Conservation (phyloP, 176 grass and related monocot species). For the Triticum dicoccoides region DNA sequence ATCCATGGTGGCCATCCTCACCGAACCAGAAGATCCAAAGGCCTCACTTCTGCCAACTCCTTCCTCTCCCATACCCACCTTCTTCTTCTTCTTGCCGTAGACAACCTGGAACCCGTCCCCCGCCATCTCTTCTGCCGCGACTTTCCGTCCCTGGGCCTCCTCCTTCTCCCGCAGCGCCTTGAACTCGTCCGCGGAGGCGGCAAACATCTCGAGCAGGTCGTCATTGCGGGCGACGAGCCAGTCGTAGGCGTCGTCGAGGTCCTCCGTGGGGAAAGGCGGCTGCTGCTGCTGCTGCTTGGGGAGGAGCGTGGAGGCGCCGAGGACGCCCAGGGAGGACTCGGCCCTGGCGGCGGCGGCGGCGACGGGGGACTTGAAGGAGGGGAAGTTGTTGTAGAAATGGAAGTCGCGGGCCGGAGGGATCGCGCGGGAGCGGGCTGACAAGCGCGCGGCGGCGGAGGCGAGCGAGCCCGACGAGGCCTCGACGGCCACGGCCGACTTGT, state of each 20-base stretch:
- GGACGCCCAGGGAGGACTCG: slow-evolving; percentile 42
- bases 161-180: slow-evolving; percentile 48
- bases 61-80: slow-evolving; percentile 2
- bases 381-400: slow-evolving; percentile 92
- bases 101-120: slow-evolving; percentile 71
- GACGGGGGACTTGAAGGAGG: slow-evolving; percentile 59
- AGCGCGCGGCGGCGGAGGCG: slow-evolving; percentile 40
- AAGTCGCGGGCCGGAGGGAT: slow-evolving; percentile 57
- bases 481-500: slow-evolving; percentile 32
- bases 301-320: slow-evolving; percentile 12
- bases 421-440: slow-evolving; percentile 42
- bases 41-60: slow-evolving; percentile 18
- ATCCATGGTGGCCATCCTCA: slow-evolving; percentile 62
- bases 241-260: slow-evolving; percentile 68
- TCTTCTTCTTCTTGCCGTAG: slow-evolving; percentile 81
- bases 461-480: slow-evolving; percentile 42
- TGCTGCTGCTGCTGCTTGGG: slow-evolving; percentile 52
- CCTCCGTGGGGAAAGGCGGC: slow-evolving; percentile 45
- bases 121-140: not conserved
- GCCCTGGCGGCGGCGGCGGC: slow-evolving; percentile 43
- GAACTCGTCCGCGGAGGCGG: slow-evolving; percentile 75
- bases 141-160: slow-evolving; percentile 43
- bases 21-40: slow-evolving; percentile 29
- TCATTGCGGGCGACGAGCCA: slow-evolving; percentile 67
- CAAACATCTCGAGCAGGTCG: slow-evolving; percentile 63